Base-by-base conservation (phyloP, 495 filamentous ascomycete species). In the Tuber umbilicatum region DNA sequence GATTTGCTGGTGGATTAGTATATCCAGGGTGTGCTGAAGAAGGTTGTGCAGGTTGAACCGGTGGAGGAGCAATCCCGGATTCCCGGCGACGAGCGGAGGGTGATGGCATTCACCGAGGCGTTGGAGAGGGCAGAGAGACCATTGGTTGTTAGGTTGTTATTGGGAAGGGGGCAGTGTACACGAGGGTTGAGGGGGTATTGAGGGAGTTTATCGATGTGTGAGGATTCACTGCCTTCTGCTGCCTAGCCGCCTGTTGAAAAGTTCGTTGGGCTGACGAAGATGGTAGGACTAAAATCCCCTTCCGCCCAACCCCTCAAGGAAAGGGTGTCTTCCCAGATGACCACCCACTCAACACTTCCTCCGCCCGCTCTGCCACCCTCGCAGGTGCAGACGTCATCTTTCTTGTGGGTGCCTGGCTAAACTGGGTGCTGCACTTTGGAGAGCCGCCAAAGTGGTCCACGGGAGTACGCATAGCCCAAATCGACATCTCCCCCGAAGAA, bases 361-460 rank as follows among this genome's bases (percentile, higher is more conserved):
- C 88, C 50, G 88, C 89, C 5, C 86, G 89, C 69, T 89, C 88
- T 45, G 83, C 86, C 9, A 88, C 89, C 0, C 83, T 90, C 82
- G 86, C 86, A 76, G 79, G 85, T 39, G 87, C 89, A 7, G 89
- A 91, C 75, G 86, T 90, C 6, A 87, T 90, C 55, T 82, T 90
- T 21, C 80, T 91, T 31, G 84, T 90, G n/a, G 88, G 89, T 1
- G 89, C 88, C 4, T 85, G 88, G 16, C 82, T 90, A 41, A 90
- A 90, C 74, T 90, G 89, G 89, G 90, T 91, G 69, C 82, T 91
- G 0, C 88, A 89, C 74, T 91, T 87, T 75, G 89, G 89, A 21
- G 85, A 87, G 55, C 72, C 86, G 43, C 88, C 88, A 1, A 90
- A 90, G 80, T 90, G 88, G 87, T 86, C 84, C 35, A 72, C 85